Percentiles rank a stretch among this genome's conserved stretches.
phyloP scores from a whole-genome alignment of 495 filamentous ascomycete species.

The Aspergillus olivimuriae region DNA sequence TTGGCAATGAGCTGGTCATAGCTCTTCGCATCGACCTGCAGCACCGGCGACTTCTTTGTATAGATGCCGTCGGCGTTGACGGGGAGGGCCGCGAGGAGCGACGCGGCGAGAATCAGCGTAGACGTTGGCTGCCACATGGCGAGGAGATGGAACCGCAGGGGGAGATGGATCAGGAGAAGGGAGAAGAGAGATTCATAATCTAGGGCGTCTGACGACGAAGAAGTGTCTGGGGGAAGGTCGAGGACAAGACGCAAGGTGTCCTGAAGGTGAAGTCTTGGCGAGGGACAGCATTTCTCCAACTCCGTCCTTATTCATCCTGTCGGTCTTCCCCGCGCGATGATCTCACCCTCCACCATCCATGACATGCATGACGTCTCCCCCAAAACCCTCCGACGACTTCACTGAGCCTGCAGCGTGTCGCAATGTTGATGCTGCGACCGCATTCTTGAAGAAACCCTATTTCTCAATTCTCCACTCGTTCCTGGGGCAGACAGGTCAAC shows the following conservation, averaged over 20 bases:
- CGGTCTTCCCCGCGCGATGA: constrained; percentile 14
- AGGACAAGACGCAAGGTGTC: constrained; percentile 37
- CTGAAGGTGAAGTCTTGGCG: constrained; percentile 39
- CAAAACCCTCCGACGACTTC: neutral
- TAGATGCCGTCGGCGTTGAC: constrained; percentile 70
- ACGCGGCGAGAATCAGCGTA: constrained; percentile 39
- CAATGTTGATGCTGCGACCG: no score
- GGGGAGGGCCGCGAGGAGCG: constrained; percentile 51
- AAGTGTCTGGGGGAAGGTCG: neutral
- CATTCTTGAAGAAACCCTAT: no score
- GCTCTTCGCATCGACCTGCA: constrained; percentile 76
- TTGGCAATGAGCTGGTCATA: constrained; percentile 82
- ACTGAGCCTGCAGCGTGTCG: neutral
- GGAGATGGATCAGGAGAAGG: neutral
- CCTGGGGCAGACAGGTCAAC: neutral
- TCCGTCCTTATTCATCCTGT: no score
- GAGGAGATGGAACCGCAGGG: neutral
- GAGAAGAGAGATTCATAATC: neutral
- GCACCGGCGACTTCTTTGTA: constrained; percentile 76
- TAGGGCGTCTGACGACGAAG: neutral
- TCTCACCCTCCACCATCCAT: neutral
- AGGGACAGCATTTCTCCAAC: no score
- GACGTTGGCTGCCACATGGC: constrained; percentile 21
- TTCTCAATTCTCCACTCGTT: no score
- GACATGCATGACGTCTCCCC: constrained; percentile 2